A percentile compares a stretch with the other conserved stretches of the same genome.
Conservation (phyloP, 257 asterid genomes). For the Ilex aquifolium region DNA sequence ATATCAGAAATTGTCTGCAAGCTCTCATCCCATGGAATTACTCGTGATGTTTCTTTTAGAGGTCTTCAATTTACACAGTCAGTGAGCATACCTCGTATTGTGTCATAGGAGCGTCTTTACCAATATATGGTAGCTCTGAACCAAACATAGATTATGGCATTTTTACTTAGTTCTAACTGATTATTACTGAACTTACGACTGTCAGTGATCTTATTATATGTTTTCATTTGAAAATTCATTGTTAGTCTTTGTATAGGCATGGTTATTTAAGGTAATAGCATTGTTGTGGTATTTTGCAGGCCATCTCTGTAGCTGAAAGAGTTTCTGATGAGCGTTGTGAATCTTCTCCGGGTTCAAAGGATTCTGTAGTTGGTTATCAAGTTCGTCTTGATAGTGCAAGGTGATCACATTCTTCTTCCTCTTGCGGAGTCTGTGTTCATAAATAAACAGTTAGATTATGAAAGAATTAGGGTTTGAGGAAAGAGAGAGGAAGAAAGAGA, state of each 20-base stretch:
- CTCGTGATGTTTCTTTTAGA: not conserved
- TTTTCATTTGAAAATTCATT: not conserved
- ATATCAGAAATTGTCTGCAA: not conserved
- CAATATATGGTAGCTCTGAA: too few species aligned
- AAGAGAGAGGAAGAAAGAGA: too few species aligned
- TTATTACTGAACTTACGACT: not conserved
- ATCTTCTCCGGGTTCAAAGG: conserved; percentile 81
- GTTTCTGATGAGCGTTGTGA: conserved; percentile 96
- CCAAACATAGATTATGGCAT: too few species aligned
- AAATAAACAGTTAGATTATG: too few species aligned
- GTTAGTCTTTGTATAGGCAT: not conserved
- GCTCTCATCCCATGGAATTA: not conserved
- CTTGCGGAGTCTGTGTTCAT: not conserved
- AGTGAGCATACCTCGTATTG: not conserved
- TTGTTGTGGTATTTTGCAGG: conserved; percentile 32
- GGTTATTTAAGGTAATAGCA: too few species aligned
- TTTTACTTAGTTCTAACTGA: too few species aligned
- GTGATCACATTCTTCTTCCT: conserved; percentile 33
- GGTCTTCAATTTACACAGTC: not conserved
- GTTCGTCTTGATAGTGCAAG: conserved; percentile 98
- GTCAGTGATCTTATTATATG: not conserved
- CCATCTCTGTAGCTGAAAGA: conserved; percentile 94
- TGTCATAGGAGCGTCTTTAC: not conserved
- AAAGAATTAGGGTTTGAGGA: too few species aligned
- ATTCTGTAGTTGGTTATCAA: conserved; percentile 94